These are phyloP conservation scores for Nadsonia fulvescens DNA, from an alignment of 805 yeast species.

Conservation along the genomic window DNA sequence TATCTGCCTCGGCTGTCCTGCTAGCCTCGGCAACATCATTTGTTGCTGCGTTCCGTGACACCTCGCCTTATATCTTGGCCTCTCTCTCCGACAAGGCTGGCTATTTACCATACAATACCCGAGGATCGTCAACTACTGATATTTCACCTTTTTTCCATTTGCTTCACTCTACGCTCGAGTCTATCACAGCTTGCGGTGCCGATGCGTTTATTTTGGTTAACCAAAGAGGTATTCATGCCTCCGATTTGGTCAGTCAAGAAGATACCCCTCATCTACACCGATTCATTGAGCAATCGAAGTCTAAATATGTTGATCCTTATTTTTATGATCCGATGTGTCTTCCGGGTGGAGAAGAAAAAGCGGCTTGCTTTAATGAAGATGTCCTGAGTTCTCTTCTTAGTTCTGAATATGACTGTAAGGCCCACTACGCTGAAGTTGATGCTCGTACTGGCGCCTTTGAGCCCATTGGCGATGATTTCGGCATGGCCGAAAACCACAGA, in stretches of 20 bases:
- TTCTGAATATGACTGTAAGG: constrained; percentile 36
- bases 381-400: constrained; percentile 8
- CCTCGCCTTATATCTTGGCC: too few relatives aligned
- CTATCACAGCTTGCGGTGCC: constrained; percentile 24
- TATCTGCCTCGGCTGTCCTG: too few relatives aligned
- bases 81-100: too few relatives aligned
- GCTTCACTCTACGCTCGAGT: too few relatives aligned
- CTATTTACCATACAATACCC: too few relatives aligned
- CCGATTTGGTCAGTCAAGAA: constrained; percentile 31
- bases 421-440: constrained; percentile 24
- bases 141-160: too few relatives aligned
- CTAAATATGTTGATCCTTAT: constrained; percentile 3
- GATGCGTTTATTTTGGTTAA: constrained; percentile 39
- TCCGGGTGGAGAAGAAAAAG: too few relatives aligned
- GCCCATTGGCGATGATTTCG: constrained; percentile 51
- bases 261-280: constrained; percentile 13
- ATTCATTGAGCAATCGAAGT: constrained; percentile 5
- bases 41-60: too few relatives aligned
- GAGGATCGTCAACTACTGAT: too few relatives aligned
- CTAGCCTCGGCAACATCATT: too few relatives aligned
- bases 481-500: too few relatives aligned
- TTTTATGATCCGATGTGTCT: too few relatives aligned
- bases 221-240: constrained; percentile 32
- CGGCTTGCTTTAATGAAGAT: constrained; percentile 11
- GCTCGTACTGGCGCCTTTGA: constrained; percentile 25